Percentiles rank a stretch among this genome's conserved stretches.
These are phyloP conservation scores for Trichoderma virens DNA, from an alignment of 495 filamentous ascomycete genomes.

Conservation along the genomic window DNA sequence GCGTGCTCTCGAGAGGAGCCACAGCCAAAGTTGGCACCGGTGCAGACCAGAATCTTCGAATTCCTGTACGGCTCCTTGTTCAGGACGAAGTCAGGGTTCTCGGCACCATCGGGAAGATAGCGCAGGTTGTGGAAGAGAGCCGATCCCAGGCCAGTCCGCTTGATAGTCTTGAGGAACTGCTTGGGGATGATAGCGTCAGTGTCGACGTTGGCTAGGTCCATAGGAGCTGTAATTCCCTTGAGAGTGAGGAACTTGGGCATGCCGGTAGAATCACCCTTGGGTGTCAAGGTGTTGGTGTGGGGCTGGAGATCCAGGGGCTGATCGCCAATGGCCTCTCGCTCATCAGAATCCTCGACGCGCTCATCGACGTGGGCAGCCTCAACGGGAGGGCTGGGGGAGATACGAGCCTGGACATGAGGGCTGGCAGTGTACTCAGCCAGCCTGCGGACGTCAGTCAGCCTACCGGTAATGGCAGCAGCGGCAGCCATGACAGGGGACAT, in stretches of 20 bases:
- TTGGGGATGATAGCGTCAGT: conserved; percentile 99
- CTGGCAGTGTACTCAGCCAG: conserved; percentile 53
- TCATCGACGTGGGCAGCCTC: conserved; percentile 64
- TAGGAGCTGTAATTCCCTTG: conserved; percentile 80
- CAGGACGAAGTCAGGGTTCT: conserved; percentile 76
- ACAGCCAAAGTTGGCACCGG: conserved; percentile 92
- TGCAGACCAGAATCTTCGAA: conserved; percentile 87
- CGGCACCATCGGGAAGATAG: conserved; percentile 60
- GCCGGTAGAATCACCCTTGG: conserved; percentile 49
- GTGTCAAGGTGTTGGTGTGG: conserved; percentile 48
- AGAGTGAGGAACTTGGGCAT: conserved; percentile 75
- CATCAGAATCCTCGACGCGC: conserved; percentile 59
- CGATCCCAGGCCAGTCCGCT: conserved; percentile 84
- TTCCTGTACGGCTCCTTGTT: conserved; percentile 83
- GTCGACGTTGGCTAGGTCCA: conserved; percentile 86
- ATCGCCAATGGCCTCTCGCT: conserved; percentile 69
- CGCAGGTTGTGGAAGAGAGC: conserved; percentile 84
- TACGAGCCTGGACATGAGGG: conserved; percentile 35
- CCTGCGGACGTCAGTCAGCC: conserved; percentile 84
- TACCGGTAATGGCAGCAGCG: conserved; percentile 80
- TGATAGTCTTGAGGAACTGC: conserved; percentile 99
- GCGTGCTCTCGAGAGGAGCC: conserved; percentile 92
- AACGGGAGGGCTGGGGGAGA: conserved; percentile 9
- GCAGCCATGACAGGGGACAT: conserved; percentile 98
- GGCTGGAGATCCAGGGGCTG: conserved; percentile 63